phyloP scores from a whole-genome alignment of 2,329 filamentous ascomycete genomes.

The Trichoderma endophyticum region DNA sequence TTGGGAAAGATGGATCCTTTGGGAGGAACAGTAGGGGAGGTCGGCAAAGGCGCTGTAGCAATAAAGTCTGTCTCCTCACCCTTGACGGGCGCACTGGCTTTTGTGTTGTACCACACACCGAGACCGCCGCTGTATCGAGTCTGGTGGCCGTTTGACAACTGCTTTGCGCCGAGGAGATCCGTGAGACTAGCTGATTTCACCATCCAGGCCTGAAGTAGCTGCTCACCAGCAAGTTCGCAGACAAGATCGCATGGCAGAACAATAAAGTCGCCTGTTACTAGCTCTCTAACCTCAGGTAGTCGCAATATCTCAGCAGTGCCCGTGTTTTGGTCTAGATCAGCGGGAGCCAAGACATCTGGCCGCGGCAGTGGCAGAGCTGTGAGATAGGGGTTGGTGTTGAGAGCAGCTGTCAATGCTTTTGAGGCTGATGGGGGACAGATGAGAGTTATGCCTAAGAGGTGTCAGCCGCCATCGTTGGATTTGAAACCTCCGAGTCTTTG shows the following conservation, averaged over 20 bases:
- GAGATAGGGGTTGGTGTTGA: conserved; percentile 75
- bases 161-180: conserved; percentile 52
- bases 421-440: conserved; percentile 64
- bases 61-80: conserved; percentile 92
- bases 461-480: conserved; percentile 24
- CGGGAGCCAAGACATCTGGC: conserved; percentile 73
- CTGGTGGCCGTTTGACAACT: conserved; percentile 37
- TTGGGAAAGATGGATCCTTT: conserved; percentile 63
- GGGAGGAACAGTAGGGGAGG: conserved; percentile 42
- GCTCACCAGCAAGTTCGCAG: conserved; percentile 81
- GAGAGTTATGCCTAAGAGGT: conserved; percentile 55
- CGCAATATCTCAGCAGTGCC: conserved; percentile 87
- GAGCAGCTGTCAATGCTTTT: conserved; percentile 63
- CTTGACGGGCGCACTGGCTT: conserved; percentile 71
- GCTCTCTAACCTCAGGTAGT: conserved; percentile 74
- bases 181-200: conserved; percentile 70
- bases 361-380: conserved; percentile 70
- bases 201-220: conserved; percentile 89
- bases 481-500: background rate
- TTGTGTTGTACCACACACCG: conserved; percentile 88
- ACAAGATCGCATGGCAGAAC: conserved; percentile 91
- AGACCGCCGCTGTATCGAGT: conserved; percentile 68
- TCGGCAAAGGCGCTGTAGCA: conserved; percentile 66
- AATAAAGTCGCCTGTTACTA: conserved; percentile 81
- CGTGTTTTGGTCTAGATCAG: conserved; percentile 73